Base-by-base conservation (phyloP, 148 eudicot genomes). In the Simmondsia chinensis region DNA sequence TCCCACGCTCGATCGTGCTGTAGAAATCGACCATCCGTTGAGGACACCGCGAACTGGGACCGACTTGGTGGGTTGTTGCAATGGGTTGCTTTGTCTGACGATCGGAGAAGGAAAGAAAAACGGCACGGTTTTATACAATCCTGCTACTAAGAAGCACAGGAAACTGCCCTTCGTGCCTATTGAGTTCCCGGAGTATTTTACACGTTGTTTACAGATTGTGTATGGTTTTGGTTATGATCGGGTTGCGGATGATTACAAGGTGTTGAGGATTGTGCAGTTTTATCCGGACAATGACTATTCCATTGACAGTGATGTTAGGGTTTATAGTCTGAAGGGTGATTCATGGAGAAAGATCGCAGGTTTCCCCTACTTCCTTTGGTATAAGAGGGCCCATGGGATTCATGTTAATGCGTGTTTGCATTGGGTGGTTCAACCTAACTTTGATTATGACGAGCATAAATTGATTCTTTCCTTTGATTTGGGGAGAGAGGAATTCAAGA, bases 181-280 rank as follows among this genome's bases (percentile, higher is more conserved):
- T 25, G 44, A 50, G 12, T 50, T 16, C 33, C 34, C 57, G 7
- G 35, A 38, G 6, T 2, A 28, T 1, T 11, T 8, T 0, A 1
- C 24, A 0, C 15, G 15, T 4, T 9, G 23, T 39, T 32, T 34
- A 2, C 25, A 46, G 7, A 13, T 11, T 0, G 33, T 24, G 0
- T 68, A 28, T 33, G 71, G 71, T 9, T 51, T 65, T 9, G 68
- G 57, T 5, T 64, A 59, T 43, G 70, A 70, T 44, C 17, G 6
- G 17, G 23, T 14, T 6, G 37, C 16, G n/a, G 61, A 65, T 41
- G 71, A 71, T 52, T 57, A 65, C 43, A 56, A 65, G 34, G 51
- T 61, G 20, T 47, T 64, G n/a, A 13, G 48, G 45, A 15, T 42
- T 24, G 46, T 19, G 19, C 51, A 46, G 8, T 14, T 39, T 19